Base-by-base conservation (phyloP, 2,329 filamentous ascomycete species). In the Cladobotryum protrusum region DNA sequence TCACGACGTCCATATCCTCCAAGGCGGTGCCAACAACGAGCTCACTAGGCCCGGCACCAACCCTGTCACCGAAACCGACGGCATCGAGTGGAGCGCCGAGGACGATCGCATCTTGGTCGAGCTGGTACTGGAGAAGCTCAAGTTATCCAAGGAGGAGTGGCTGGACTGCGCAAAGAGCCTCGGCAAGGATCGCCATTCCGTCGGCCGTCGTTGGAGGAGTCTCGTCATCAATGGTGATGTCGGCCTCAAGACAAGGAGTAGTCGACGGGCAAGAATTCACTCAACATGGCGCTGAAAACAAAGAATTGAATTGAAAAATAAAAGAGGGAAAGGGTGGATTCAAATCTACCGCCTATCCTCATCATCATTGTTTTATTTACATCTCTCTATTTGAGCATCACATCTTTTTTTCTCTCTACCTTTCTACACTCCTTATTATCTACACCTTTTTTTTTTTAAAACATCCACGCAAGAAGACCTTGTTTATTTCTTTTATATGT, bases 51-150 rank as follows among this genome's bases (percentile, higher is more conserved):
- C 57, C 17, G 68, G 68, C 47, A 67, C 67, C 1, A 69, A 72
- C 35, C 63, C 74, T 14, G 71, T 74, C 32, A 59, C 67, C 24
- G 74, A 74, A 46, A 67, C 63, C 2, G 74, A 76, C 52, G 72
- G 70, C 48, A 68, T 72, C 50, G 66, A 68, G 36, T 86, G 83
- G 83, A 82, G 74, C 52, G 71, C 72, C 2, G 82, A 85, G 55
- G 81, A 86, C 54, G 82, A 86, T 62, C 73, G 80, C 50, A 72
- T 83, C 50, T 71, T 86, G 2, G 79, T 86, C n/a, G 81, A 85
- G 65, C 72, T 86, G 15, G 80, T 86, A 36, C 70, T 86, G 5
- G 81, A 83, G 62, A 85, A 85, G 69, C 72, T 86, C 49, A 78
- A 78, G 66, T 72, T 86, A 18, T 77, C 76, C 57, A 83, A 81